Base-by-base conservation (phyloP, 2,329 filamentous ascomycete genomes). In the Diplodia sapinea region DNA sequence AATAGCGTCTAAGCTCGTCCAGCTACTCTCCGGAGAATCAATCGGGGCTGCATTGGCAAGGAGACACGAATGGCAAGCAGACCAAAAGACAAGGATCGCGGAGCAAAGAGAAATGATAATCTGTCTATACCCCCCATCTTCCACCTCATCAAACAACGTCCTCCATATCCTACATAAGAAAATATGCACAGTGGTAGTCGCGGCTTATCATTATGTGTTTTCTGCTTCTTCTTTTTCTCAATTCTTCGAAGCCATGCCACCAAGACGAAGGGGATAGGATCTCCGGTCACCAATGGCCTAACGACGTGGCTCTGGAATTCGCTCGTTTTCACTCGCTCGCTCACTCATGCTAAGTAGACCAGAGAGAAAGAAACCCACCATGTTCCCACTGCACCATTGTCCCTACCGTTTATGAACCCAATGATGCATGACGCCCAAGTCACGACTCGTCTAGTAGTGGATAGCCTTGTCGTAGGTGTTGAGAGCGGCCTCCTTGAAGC, bases 401-500 rank as follows among this genome's bases (percentile, higher is more conserved):
- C 29, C 40, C 59, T 50, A 33, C 20, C 36, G 9, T 36, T 23
- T 4, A n/a, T 31, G 8, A 26, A 40, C 20, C 59, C 59, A 31
- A 61, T 47, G 38, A 20, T 61, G 56, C 43, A 26, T 20, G 50
- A 40, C 36, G 59, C 59, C 59, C 36, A 63, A 15, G 31, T 47
- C 40, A 36, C 57, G 9, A 36, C 59, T 33, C 47, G 38, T 64
- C 66, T 68, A 99, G 82, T 91, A 96, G 85, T 99, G 95, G 80
- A 99, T 97, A 72, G 95, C 90, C 86, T 97, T 95, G 76, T 89
- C 88, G 84, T 96, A 93, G 62, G 94, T 97, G 70, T 93, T 92
- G 95, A 99, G 98, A 74, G 95, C 95, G 76, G 95, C 95, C 88
- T 99, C 95, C 87, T 99, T 99, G 88, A 99, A 98, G 54, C 59